These are phyloP conservation scores for Penicillium subrubescens DNA, from an alignment of 495 filamentous ascomycete species.

Conservation along the genomic window DNA sequence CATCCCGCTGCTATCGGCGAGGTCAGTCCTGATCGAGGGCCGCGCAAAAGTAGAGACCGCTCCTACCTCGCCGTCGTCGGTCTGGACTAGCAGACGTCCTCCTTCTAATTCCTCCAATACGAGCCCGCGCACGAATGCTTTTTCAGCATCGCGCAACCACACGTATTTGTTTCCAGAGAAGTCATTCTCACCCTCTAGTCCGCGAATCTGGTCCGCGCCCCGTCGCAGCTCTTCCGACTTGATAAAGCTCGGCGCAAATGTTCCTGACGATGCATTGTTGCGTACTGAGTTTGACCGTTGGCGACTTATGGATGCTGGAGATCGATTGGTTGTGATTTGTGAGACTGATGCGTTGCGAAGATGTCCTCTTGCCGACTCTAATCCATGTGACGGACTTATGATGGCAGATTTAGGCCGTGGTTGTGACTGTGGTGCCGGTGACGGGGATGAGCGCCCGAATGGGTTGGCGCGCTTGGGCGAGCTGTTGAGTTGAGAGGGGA, in stretches of 20 bases:
- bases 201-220: constrained; percentile 66
- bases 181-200: constrained; percentile 92
- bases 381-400: constrained; percentile 56
- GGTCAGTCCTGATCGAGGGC: constrained; percentile 3
- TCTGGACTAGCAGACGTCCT: constrained; percentile 77
- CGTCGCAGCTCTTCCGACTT: constrained; percentile 74
- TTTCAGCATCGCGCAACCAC: constrained; percentile 85
- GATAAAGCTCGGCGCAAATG: constrained; percentile 96
- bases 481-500: constrained; percentile 49
- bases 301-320: constrained; percentile 28
- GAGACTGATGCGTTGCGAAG: constrained; percentile 58
- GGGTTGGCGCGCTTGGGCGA: constrained; percentile 72
- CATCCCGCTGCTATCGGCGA: constrained; percentile 72
- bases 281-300: constrained; percentile 64
- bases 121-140: constrained; percentile 89
- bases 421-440: constrained; percentile 49
- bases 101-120: constrained; percentile 78
- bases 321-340: constrained; percentile 39
- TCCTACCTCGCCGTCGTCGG: constrained; percentile 87
- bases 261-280: constrained; percentile 61
- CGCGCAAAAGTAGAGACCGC: not conserved
- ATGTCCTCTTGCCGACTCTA: constrained; percentile 48
- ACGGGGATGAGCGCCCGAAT: constrained; percentile 65
- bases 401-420: constrained; percentile 73
- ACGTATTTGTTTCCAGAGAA: constrained; percentile 99